Evolutionary conservation across 805 yeast genomes (phyloP).

Genomic region (Schizosaccharomyces cryophilus): DNA sequence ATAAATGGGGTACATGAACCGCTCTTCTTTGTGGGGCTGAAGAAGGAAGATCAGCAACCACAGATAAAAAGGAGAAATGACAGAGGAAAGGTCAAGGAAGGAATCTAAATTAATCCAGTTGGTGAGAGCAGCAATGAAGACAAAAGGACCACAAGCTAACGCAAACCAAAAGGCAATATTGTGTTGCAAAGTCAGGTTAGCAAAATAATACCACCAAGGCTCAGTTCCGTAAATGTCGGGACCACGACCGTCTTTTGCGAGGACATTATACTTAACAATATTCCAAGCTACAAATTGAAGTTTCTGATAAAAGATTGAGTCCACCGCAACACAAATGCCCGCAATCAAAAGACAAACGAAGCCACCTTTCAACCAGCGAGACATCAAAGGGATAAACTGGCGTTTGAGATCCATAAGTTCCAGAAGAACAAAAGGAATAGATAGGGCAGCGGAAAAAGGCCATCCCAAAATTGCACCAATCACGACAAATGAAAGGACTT

Average conservation of each 20-base stretch:
- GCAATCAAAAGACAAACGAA: not conserved
- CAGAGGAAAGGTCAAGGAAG: slow-evolving; percentile 6
- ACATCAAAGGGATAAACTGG: slow-evolving; percentile 2
- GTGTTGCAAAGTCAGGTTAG: slow-evolving; percentile 53
- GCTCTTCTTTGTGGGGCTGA: slow-evolving; percentile 85
- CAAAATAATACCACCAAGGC: slow-evolving; percentile 44
- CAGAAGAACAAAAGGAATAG: not conserved
- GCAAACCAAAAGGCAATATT: slow-evolving; percentile 22
- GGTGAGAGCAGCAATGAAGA: slow-evolving; percentile 2
- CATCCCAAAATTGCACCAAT: slow-evolving; percentile 71
- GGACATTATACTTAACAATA: slow-evolving; percentile 61
- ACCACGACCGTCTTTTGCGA: slow-evolving; percentile 46
- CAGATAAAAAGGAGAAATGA: slow-evolving; percentile 26
- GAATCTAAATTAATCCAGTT: not conserved
- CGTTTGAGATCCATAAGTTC: not conserved
- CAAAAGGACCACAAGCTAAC: slow-evolving; percentile 6
- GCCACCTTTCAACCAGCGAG: not conserved
- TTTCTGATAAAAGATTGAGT: slow-evolving; percentile 36
- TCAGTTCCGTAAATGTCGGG: slow-evolving; percentile 83
- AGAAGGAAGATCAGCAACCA: slow-evolving; percentile 45
- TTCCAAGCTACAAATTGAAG: slow-evolving; percentile 46
- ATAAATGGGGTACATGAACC: slow-evolving; percentile 71
- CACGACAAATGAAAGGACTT: slow-evolving; percentile 18
- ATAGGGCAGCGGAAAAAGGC: slow-evolving; percentile 38
- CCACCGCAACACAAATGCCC: slow-evolving; percentile 20